Percentiles rank a stretch among this genome's conserved stretches.
Evolutionary conservation across 208 protist species (phyloP).

Genomic region (Trypanosoma lewisi): DNA sequence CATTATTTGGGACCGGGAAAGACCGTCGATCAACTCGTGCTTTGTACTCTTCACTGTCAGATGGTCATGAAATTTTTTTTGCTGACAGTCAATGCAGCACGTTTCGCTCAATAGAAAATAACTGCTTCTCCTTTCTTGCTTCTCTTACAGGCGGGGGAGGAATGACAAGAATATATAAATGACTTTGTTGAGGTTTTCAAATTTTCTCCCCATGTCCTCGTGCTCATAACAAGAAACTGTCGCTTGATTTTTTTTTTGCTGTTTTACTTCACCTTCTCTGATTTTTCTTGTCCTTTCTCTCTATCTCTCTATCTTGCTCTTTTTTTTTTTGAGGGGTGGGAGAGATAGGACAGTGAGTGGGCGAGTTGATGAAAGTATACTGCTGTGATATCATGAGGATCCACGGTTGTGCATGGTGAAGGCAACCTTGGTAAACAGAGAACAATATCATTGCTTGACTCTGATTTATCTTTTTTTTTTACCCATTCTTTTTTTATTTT

Average conservation of each 20-base stretch:
- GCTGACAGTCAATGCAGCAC: constrained; percentile 2
- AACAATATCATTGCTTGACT: too few relatives aligned
- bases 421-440: too few relatives aligned
- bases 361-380: too few relatives aligned
- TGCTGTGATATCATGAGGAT: too few relatives aligned
- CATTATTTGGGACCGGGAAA: constrained; percentile 4
- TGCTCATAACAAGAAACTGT: too few relatives aligned
- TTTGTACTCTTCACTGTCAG: constrained; percentile 1
- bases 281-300: background rate
- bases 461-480: background rate
- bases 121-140: constrained; percentile 9
- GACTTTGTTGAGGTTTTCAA: too few relatives aligned
- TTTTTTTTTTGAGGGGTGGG: too few relatives aligned
- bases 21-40: constrained; percentile 1
- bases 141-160: background rate
- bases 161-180: background rate
- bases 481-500: background rate
- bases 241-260: constrained; percentile 4
- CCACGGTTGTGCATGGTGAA: too few relatives aligned
- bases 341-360: too few relatives aligned
- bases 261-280: too few relatives aligned
- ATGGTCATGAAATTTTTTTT: constrained; percentile 22
- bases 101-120: constrained; percentile 11
- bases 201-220: too few relatives aligned
- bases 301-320: too few relatives aligned